Evolutionary conservation across 352 stramenopile species (phyloP).

Genomic region (Phytophthora crassamura): DNA sequence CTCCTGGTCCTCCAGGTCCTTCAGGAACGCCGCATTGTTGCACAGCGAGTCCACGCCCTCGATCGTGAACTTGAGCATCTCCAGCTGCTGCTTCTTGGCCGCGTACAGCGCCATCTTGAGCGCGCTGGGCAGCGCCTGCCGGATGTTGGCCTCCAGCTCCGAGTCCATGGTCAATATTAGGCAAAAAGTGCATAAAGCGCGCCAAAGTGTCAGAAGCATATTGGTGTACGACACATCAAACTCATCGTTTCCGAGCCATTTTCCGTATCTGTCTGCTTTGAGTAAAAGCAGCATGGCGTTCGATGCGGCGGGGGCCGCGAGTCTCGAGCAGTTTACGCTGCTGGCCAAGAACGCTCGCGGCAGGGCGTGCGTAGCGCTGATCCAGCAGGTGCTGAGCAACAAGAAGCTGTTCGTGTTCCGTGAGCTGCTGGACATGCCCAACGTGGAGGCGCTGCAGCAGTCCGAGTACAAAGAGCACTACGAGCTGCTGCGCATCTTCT

Average conservation of each 20-base stretch:
- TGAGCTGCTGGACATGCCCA: conserved; percentile 92
- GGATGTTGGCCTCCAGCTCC: conserved; percentile 66
- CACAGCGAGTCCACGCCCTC: conserved; percentile 73
- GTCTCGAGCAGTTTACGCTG: conserved; percentile 93
- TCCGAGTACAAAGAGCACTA: conserved; percentile 84
- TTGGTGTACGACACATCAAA: neutral
- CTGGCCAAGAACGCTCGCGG: conserved; percentile 92
- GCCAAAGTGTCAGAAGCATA: conserved; percentile 18
- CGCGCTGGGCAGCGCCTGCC: conserved; percentile 64
- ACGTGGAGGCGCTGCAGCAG: conserved; percentile 82
- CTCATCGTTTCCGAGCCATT: neutral
- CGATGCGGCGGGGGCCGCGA: conserved; percentile 68
- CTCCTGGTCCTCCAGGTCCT: conserved; percentile 64
- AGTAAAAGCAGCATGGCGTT: conserved; percentile 55
- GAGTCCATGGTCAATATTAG: conserved; percentile 43
- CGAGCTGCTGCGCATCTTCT: conserved; percentile 90
- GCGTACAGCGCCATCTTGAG: conserved; percentile 83
- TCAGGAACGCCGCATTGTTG: conserved; percentile 71
- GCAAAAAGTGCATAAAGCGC: conserved; percentile 20
- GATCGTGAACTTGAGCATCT: conserved; percentile 78
- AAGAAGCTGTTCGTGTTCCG: conserved; percentile 95
- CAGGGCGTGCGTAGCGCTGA: conserved; percentile 90
- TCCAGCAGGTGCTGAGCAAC: conserved; percentile 93
- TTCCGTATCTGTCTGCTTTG: too few relatives aligned
- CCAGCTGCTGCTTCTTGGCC: conserved; percentile 76